These are phyloP conservation scores for Fraxinus excelsior DNA, from an alignment of 257 asterid genomes.

Conservation along the genomic window DNA sequence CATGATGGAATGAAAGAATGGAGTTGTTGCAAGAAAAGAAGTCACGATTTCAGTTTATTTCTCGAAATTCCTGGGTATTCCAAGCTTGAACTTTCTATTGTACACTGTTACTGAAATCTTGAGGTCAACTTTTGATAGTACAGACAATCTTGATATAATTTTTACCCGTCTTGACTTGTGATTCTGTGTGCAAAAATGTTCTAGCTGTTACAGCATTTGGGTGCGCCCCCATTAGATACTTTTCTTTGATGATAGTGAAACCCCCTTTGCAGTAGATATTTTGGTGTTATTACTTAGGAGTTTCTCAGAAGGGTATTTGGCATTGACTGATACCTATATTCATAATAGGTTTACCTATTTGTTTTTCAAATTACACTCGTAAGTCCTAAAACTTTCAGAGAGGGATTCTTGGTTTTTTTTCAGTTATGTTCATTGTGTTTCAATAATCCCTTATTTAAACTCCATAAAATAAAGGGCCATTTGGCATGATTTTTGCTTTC, in stretches of 20 bases:
- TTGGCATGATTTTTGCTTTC: too few relatives aligned
- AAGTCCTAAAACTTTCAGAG: background rate
- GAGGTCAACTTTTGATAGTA: background rate
- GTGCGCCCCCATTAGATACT: background rate
- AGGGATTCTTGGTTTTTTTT: background rate
- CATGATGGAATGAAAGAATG: slow-evolving; percentile 97
- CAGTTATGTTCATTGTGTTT: background rate
- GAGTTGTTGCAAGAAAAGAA: slow-evolving; percentile 97
- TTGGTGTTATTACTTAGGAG: background rate
- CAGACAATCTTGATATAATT: background rate
- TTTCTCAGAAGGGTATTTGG: background rate
- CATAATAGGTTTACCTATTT: background rate
- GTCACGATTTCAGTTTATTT: slow-evolving; percentile 91
- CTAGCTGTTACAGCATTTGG: background rate
- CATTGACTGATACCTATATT: background rate
- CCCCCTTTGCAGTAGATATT: background rate
- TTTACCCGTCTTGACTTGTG: background rate
- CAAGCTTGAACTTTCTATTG: background rate
- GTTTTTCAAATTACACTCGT: background rate
- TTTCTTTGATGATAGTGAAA: background rate
- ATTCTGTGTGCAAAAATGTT: background rate
- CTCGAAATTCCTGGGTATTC: slow-evolving; percentile 74
- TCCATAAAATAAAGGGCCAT: background rate
- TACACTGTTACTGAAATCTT: background rate
- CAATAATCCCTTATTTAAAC: background rate